phyloP scores from a whole-genome alignment of 345 rosid genomes.

The Ceriops zippeliana region DNA sequence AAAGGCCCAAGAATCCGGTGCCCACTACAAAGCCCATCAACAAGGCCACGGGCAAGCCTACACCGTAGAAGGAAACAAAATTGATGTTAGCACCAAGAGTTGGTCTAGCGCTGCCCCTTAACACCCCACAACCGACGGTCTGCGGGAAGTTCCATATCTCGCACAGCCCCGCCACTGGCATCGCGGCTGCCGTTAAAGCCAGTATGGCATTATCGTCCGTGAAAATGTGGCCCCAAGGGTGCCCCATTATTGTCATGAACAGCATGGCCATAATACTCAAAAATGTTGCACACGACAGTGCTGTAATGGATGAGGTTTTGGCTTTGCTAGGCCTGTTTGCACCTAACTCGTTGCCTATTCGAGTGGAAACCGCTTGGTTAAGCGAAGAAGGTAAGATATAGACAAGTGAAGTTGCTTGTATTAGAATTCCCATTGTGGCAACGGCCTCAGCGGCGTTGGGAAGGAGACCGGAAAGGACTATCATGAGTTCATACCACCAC shows the following conservation, averaged over 20 bases:
- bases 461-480: constrained; percentile 43
- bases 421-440: constrained; percentile 51
- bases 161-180: constrained; percentile 50
- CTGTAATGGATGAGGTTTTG: constrained; percentile 29
- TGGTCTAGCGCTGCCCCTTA: constrained; percentile 57
- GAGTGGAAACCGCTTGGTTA: constrained; percentile 43
- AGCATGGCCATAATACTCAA: constrained; percentile 33
- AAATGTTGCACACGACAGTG: constrained; percentile 33
- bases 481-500: constrained; percentile 73
- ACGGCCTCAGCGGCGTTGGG: constrained; percentile 40
- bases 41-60: constrained; percentile 46
- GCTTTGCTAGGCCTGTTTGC: constrained; percentile 39
- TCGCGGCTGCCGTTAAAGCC: constrained; percentile 34
- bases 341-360: constrained; percentile 49
- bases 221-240: constrained; percentile 44
- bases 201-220: constrained; percentile 37
- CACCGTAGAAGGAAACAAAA: constrained; percentile 44
- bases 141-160: constrained; percentile 62
- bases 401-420: constrained; percentile 47
- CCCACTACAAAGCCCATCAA: constrained; percentile 34
- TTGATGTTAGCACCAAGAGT: constrained; percentile 43
- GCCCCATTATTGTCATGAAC: constrained; percentile 37
- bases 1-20: constrained; percentile 42
- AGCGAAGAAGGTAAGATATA: constrained; percentile 52
- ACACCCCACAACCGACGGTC: constrained; percentile 49